Conservation (phyloP, 345 rosid genomes). For the Tarenaya hassleriana region DNA sequence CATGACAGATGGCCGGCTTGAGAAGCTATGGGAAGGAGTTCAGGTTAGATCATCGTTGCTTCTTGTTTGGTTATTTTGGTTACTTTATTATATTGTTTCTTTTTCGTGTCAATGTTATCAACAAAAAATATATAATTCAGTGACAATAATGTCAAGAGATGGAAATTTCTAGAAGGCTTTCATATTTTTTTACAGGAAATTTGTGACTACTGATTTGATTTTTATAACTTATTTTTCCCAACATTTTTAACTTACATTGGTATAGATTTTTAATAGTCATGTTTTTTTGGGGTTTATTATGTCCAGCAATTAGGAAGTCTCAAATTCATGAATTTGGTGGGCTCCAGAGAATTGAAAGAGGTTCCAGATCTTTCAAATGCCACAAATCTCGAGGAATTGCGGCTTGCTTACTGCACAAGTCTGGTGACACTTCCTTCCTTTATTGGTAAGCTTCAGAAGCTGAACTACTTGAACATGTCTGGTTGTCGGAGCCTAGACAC, state of each 20-base stretch:
- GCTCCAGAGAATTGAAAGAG: slow-evolving; percentile 7
- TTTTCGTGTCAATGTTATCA: too few relatives aligned
- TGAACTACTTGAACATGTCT: neutral
- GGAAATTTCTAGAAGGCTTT: slow-evolving; percentile 6
- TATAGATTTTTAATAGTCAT: too few relatives aligned
- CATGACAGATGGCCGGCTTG: neutral
- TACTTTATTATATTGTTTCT: too few relatives aligned
- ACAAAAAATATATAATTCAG: too few relatives aligned
- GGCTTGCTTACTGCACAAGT: too few relatives aligned
- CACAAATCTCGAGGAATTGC: too few relatives aligned
- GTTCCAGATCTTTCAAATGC: slow-evolving; percentile 24
- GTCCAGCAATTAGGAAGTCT: slow-evolving; percentile 23
- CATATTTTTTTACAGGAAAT: neutral
- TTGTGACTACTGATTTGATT: too few relatives aligned
- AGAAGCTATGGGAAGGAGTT: slow-evolving; percentile 23
- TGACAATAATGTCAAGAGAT: too few relatives aligned
- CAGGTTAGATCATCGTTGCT: too few relatives aligned
- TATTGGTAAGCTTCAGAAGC: slow-evolving; percentile 1
- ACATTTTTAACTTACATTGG: neutral
- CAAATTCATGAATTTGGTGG: slow-evolving; percentile 7
- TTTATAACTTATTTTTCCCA: too few relatives aligned
- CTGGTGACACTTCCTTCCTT: slow-evolving; percentile 12
- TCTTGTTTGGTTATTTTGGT: too few relatives aligned
- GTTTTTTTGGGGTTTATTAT: neutral
- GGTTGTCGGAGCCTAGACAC: slow-evolving; percentile 9